Evolutionary conservation across 2,329 filamentous ascomycete genomes (phyloP).

Genomic region (Aspergillus floridensis): DNA sequence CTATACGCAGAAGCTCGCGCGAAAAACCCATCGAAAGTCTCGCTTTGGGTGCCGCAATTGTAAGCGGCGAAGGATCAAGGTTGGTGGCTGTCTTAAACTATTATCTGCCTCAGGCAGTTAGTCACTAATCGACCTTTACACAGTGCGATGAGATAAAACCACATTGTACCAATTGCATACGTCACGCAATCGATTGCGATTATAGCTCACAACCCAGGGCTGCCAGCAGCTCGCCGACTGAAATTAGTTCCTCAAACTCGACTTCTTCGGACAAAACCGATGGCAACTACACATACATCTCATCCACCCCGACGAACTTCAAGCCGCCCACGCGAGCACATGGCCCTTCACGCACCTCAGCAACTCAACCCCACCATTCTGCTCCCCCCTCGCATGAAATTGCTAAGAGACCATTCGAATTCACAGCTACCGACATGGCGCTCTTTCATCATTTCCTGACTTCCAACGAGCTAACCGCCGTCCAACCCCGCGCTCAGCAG

Average conservation of each 20-base stretch:
- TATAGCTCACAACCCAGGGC: neutral
- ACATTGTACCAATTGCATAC: conserved; percentile 12
- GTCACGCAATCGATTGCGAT: conserved; percentile 12
- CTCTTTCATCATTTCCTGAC: conserved; percentile 17
- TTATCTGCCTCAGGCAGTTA: neutral
- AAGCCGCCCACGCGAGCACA: conserved; percentile 8
- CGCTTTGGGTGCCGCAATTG: conserved; percentile 15
- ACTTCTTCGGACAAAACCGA: neutral
- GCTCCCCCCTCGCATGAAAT: neutral
- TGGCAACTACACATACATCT: conserved; percentile 4
- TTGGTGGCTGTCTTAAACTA: neutral
- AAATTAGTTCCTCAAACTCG: neutral
- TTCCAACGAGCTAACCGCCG: conserved; percentile 7
- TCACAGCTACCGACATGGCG: conserved; percentile 14
- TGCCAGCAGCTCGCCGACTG: neutral
- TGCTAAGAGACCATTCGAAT: conserved; percentile 11
- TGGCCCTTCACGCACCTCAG: neutral
- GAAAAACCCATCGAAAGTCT: conserved; percentile 14
- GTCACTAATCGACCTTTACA: neutral
- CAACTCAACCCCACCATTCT: too few species aligned
- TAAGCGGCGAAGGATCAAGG: conserved; percentile 16
- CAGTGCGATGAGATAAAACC: conserved; percentile 16
- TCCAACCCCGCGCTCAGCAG: neutral
- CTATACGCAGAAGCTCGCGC: conserved; percentile 3
- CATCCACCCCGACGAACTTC: conserved; percentile 10